Evolutionary conservation across 2,329 filamentous ascomycete species (phyloP).

Genomic region (Aspergillus tamarii): DNA sequence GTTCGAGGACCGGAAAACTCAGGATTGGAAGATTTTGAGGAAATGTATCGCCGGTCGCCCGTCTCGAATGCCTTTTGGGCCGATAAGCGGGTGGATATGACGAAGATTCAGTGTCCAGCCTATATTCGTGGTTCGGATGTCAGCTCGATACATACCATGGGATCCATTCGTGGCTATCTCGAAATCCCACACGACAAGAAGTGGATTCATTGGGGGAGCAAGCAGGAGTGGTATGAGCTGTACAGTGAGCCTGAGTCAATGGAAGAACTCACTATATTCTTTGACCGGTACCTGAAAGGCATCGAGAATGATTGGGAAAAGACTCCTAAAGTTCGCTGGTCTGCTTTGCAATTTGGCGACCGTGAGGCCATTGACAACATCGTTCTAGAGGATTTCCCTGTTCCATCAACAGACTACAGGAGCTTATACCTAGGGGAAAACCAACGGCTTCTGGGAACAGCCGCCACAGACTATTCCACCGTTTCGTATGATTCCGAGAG

Average conservation of each 20-base stretch:
- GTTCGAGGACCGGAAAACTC: slow-evolving; percentile 32
- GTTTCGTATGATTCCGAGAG: slow-evolving; percentile 39
- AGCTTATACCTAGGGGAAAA: slow-evolving; percentile 32
- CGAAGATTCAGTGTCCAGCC: slow-evolving; percentile 38
- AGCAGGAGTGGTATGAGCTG: slow-evolving; percentile 53
- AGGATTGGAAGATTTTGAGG: slow-evolving; percentile 46
- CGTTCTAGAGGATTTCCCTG: slow-evolving; percentile 38
- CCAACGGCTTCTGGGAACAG: background rate
- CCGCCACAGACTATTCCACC: background rate
- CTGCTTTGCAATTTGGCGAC: slow-evolving; percentile 43
- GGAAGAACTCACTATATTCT: slow-evolving; percentile 48
- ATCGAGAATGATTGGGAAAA: slow-evolving; percentile 52
- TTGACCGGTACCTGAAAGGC: slow-evolving; percentile 51
- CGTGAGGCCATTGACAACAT: slow-evolving; percentile 34
- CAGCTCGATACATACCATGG: slow-evolving; percentile 41
- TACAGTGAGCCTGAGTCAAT: slow-evolving; percentile 38
- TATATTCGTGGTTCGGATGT: slow-evolving; percentile 41
- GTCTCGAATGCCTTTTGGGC: slow-evolving; percentile 41
- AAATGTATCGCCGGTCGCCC: slow-evolving; percentile 46
- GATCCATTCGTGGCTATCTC: slow-evolving; percentile 42
- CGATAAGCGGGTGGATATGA: slow-evolving; percentile 42
- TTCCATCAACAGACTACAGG: slow-evolving; percentile 37
- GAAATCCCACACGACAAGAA: slow-evolving; percentile 45
- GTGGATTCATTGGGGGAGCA: slow-evolving; percentile 47
- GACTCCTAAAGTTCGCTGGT: slow-evolving; percentile 51